phyloP scores from a whole-genome alignment of 2,329 filamentous ascomycete species.

The Amauroascus verrucosus region DNA sequence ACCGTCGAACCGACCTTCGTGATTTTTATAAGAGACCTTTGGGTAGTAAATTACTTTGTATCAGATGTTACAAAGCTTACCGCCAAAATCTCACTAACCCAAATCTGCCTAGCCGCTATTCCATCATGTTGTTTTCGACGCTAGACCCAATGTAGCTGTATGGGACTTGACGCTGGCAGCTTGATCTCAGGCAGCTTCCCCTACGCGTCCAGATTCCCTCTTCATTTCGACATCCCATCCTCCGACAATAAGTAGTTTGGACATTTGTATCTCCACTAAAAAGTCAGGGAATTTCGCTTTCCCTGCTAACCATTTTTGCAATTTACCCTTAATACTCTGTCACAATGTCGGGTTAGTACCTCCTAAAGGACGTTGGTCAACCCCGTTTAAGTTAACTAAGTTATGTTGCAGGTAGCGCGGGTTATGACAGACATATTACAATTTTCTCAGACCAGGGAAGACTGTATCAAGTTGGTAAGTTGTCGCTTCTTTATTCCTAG shows the following conservation, averaged over 20 bases:
- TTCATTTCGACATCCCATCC: not conserved
- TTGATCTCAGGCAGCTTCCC: constrained; percentile 11
- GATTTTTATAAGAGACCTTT: not conserved
- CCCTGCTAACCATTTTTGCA: too few species aligned
- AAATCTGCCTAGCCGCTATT: not conserved
- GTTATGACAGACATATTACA: constrained; percentile 97
- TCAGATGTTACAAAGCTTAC: too few species aligned
- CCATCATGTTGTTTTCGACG: not conserved
- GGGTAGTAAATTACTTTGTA: not conserved
- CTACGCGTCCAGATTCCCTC: constrained; percentile 10
- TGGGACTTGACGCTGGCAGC: constrained; percentile 3
- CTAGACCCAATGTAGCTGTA: constrained; percentile 13
- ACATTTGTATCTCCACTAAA: too few species aligned
- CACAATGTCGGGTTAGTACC: constrained; percentile 38
- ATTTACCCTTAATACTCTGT: constrained; percentile 15
- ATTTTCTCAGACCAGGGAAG: constrained; percentile 99
- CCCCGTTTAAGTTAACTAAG: constrained; percentile 15
- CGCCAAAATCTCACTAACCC: not conserved
- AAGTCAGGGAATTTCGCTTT: too few species aligned
- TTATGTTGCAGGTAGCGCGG: constrained; percentile 57
- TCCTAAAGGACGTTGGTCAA: not conserved
- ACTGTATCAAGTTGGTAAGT: constrained; percentile 97
- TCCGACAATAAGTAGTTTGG: too few species aligned
- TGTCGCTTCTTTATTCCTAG: not conserved
- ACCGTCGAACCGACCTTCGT: too few species aligned